Evolutionary conservation across 441 rosid species (phyloP), one percentile per base, ranked within the genome.

Genomic region (Pelargonium cotyledonis): DNA sequence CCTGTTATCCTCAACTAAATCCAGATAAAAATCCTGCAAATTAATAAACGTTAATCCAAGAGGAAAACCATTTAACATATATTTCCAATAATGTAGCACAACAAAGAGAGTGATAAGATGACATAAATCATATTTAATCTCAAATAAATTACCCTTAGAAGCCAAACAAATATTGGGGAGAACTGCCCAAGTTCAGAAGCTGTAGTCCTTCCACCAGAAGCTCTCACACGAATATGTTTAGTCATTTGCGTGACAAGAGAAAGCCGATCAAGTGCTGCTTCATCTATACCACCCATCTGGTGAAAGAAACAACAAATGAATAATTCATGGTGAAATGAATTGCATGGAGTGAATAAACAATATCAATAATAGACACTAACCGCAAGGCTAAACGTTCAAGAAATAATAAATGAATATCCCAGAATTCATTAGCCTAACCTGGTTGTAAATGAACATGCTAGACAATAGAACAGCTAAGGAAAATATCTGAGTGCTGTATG

Each of bases 141-240:
- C 11, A 31, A 77, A 75, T 51, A 26, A 58, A 75, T 74, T 86
- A 95, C 99, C 86, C 99, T 85, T 57, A 95, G 80, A 63, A 95
- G 96, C 99, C 99, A 95, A 79, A 95, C 93, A 83, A 95, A 95
- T 66, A 95, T 89, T 58, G 99, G 99, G n/a, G 98, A 89, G 80
- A 90, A 95, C 71, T 86, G 95, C 44, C 97, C 98, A 76, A 92
- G 78, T 75, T 95, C 99, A 69, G 98, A 88, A 63, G 88, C 89
- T 55, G 88, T 68, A 67, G 75, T 84, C 53, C 79, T 86, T 78
- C 96, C 97, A 62, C 90, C 93, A 71, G 92, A 85, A 60, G 99
- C 97, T 80, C 89, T 90, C 4, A 95, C 95, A 65, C 93, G 90
- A 80, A 95, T 92, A 80, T 95, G 98, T 75, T 95, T 92, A 43